phyloP scores from a whole-genome alignment of 2,329 filamentous ascomycete species.

The Trichoderma semiorbis region DNA sequence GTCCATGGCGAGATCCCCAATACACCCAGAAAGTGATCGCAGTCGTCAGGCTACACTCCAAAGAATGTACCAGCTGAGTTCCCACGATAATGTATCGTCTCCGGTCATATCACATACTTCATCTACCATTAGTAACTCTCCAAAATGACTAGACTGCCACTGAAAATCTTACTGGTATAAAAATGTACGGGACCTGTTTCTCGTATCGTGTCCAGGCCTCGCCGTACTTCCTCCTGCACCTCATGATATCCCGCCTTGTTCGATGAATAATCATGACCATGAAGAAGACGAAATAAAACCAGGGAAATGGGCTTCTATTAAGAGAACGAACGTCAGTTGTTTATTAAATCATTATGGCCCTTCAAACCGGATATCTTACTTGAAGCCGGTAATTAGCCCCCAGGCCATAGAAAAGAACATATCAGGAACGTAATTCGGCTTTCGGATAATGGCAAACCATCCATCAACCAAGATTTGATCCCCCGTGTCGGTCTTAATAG shows the following conservation, averaged over 20 bases:
- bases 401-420: slow-evolving; percentile 48
- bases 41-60: not conserved
- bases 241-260: not conserved
- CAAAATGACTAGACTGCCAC: not conserved
- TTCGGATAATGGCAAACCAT: slow-evolving; percentile 76
- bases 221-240: not conserved
- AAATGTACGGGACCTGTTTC: not conserved
- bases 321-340: not conserved
- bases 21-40: not conserved
- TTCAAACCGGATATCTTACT: slow-evolving; percentile 27
- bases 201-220: not conserved
- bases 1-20: not conserved
- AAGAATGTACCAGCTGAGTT: not conserved
- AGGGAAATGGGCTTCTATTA: not conserved
- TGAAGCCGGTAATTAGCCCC: slow-evolving; percentile 50
- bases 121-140: not conserved
- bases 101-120: not conserved
- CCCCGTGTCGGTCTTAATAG: slow-evolving; percentile 68
- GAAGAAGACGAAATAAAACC: not conserved
- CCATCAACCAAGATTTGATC: slow-evolving; percentile 72
- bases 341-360: not conserved
- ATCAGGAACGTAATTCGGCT: slow-evolving; percentile 50
- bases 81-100: not conserved
- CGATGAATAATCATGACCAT: not conserved
- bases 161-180: not conserved